Percentiles rank a stretch among this genome's conserved stretches.
Conservation (phyloP, 306 rosid species). For the Pachyrhizus erosus region DNA sequence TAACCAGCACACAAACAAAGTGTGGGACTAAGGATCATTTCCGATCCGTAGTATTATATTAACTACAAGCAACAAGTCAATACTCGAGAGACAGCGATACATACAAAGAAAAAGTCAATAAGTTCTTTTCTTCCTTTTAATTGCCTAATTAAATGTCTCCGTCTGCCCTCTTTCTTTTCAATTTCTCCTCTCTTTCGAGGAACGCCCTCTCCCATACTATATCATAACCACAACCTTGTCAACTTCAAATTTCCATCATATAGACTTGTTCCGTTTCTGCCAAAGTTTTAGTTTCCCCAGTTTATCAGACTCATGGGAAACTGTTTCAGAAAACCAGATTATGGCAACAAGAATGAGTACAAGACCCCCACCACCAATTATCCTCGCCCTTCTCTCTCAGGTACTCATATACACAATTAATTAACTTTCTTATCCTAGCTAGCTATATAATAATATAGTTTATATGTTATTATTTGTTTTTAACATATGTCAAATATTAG, state of each 20-base stretch:
- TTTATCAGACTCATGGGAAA: slow-evolving; percentile 44
- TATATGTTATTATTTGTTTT: no score
- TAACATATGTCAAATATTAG: not conserved
- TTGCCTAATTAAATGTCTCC: not conserved
- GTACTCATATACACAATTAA: not conserved
- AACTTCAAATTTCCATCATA: slow-evolving; percentile 10
- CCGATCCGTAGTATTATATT: not conserved
- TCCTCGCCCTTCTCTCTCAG: not conserved
- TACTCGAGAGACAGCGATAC: not conserved
- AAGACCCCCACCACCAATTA: not conserved
- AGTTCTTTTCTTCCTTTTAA: not conserved
- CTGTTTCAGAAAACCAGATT: slow-evolving; percentile 24
- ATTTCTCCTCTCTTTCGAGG: slow-evolving; percentile 41
- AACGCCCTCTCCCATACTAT: not conserved
- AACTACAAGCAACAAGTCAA: slow-evolving; percentile 1
- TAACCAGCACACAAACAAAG: not conserved
- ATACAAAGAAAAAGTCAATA: slow-evolving; percentile 15
- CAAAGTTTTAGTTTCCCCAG: not conserved
- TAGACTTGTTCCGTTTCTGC: not conserved
- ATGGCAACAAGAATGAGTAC: not conserved
- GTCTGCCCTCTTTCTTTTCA: slow-evolving; percentile 4
- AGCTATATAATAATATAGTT: no score
- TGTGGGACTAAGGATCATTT: not conserved
- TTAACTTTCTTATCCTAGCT: not conserved
- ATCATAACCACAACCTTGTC: not conserved